Evolutionary conservation across 2,329 filamentous ascomycete genomes (phyloP), one percentile per base, ranked within the genome.

Genomic region (Botryotinia calthae): DNA sequence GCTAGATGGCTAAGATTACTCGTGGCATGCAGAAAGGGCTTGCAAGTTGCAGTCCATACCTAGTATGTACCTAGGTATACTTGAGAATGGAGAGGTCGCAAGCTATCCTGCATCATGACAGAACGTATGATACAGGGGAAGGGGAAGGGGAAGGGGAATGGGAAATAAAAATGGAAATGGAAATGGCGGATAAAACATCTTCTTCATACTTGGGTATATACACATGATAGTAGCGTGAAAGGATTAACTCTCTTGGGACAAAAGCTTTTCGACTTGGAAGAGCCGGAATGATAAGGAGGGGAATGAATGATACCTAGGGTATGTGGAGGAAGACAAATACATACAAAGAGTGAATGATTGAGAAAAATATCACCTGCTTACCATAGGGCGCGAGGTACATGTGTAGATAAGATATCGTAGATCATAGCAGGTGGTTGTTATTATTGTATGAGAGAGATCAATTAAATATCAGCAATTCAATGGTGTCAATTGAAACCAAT

Each of bases 21-120:
- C 64, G 64, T 66, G 64, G 64, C 46, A 54, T 66, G 46, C 34
- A 66, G 64, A 66, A 40, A 54, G 64, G 34, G 34, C 31, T 28
- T 54, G 64, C 46, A 66, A 34, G 31, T 56, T 56, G 51, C n/a
- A 65, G 42, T 48, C 31, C 16, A 22, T 25, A 5, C 42, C 42
- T 42, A 44, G 22, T 9, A 42, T 61, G 34, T 56, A 7, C 8
- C 28, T 42, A 42, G 40, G 42, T 37, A 51, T 20, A 40, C 31
- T 46, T 64, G 61, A 28, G n/a, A n/a, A 63, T 63, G n/a, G 16
- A 10, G n/a, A 28, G 51, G 6, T 56, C n/a, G 51, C 51, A n/a
- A 4, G 59, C 22, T 22, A 22, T 28, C 61, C 61, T n/a, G 31
- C 14, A 63, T 22, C 22, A 31, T 44, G 14, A 31, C 40, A 31